These are phyloP conservation scores for Aquanectria penicillioides DNA, from an alignment of 2,329 filamentous ascomycete genomes.

Conservation along the genomic window DNA sequence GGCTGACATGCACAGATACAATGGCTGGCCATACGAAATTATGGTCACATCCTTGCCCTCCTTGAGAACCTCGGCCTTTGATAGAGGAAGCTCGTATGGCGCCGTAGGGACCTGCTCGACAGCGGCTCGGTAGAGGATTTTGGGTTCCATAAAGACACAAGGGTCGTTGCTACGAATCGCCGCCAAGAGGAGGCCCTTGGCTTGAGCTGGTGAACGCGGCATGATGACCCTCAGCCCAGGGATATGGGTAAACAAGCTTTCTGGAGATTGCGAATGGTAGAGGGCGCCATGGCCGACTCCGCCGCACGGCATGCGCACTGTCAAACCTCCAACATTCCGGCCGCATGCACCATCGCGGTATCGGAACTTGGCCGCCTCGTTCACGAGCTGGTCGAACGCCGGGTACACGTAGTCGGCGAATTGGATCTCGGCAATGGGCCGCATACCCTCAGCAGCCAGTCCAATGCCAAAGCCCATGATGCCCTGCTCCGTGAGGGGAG, in stretches of 20 bases:
- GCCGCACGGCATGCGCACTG: constrained; percentile 90
- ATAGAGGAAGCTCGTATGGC: constrained; percentile 84
- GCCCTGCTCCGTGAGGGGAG: constrained; percentile 91
- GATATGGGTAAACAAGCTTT: constrained; percentile 87
- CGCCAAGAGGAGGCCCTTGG: constrained; percentile 84
- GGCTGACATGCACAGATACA: constrained; percentile 84
- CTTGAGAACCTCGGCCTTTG: constrained; percentile 86
- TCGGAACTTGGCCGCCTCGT: constrained; percentile 89
- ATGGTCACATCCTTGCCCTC: constrained; percentile 83
- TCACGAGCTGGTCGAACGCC: constrained; percentile 93
- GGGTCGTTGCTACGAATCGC: constrained; percentile 85
- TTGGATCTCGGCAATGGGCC: constrained; percentile 92
- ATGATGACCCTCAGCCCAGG: constrained; percentile 88
- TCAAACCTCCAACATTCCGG: constrained; percentile 77
- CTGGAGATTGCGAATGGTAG: constrained; percentile 90
- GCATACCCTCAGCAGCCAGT: constrained; percentile 89
- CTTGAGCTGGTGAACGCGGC: constrained; percentile 85
- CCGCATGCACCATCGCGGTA: constrained; percentile 74
- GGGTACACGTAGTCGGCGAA: constrained; percentile 96
- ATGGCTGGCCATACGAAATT: constrained; percentile 87
- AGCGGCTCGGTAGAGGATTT: constrained; percentile 89
- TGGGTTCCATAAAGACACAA: constrained; percentile 93
- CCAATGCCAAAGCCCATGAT: constrained; percentile 95
- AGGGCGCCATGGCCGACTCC: constrained; percentile 89
- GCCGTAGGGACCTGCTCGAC: constrained; percentile 89